A percentile compares a stretch with the other conserved stretches of the same genome.
phyloP scores from a whole-genome alignment of 768 basidiomycete species.

The Fomitopsis pulvina region DNA sequence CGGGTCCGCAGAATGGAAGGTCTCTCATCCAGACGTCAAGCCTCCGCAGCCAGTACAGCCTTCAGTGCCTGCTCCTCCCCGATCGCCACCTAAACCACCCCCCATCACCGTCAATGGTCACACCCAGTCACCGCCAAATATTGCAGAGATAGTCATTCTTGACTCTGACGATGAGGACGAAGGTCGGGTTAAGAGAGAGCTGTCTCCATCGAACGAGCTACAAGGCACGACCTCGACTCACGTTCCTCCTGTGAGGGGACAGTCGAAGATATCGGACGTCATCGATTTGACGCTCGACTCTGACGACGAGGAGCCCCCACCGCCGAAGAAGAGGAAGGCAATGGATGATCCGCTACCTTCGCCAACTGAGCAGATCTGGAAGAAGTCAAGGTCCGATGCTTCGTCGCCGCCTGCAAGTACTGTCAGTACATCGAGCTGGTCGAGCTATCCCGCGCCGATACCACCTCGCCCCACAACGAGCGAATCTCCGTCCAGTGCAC shows the following conservation, averaged over 20 bases:
- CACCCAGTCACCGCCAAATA: conserved; percentile 39
- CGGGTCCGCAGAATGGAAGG: conserved; percentile 68
- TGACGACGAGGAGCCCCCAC: conserved; percentile 54
- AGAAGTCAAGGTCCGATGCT: conserved; percentile 45
- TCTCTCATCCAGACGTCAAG: conserved; percentile 34
- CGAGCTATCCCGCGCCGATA: neutral
- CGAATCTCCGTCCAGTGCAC: neutral
- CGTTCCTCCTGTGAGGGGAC: conserved; percentile 21
- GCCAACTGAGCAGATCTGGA: conserved; percentile 67
- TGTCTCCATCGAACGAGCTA: conserved; percentile 53
- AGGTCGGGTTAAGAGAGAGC: conserved; percentile 65
- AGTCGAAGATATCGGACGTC: conserved; percentile 41
- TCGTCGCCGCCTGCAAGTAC: conserved; percentile 8
- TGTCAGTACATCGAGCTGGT: neutral
- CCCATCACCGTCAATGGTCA: conserved; percentile 26
- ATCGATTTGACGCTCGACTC: conserved; percentile 84
- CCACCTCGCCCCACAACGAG: neutral
- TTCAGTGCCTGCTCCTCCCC: conserved; percentile 11
- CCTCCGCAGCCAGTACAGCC: conserved; percentile 16
- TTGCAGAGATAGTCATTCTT: conserved; percentile 55
- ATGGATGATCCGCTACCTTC: conserved; percentile 42
- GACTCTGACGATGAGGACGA: conserved; percentile 74
- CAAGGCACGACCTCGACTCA: neutral
- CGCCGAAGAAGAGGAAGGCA: conserved; percentile 52
- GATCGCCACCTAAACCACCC: conserved; percentile 16